These are phyloP conservation scores for Colletotrichum sp. DNA, from an alignment of 2,329 filamentous ascomycete genomes.

Conservation along the genomic window DNA sequence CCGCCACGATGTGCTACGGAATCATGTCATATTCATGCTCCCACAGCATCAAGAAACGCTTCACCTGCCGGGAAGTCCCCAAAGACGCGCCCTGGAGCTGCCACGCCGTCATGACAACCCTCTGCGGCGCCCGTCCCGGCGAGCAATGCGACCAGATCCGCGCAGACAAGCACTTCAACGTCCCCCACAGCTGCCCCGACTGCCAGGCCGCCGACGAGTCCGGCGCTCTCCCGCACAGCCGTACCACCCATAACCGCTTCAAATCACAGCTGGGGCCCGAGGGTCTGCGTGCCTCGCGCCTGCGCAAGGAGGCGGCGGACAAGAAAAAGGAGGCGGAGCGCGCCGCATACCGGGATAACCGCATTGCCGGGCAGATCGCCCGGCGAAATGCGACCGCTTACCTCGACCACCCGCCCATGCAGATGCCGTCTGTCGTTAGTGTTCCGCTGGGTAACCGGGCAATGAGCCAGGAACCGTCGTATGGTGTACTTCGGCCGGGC, in stretches of 20 bases:
- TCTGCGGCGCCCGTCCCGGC: constrained; percentile 6
- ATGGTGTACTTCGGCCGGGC: not conserved
- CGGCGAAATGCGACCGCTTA: not conserved
- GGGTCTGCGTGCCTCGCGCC: not conserved
- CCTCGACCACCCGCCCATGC: not conserved
- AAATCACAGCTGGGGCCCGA: not conserved
- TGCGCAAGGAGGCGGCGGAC: not conserved
- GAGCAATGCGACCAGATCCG: constrained; percentile 2
- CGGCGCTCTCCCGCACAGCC: not conserved
- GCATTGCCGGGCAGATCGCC: not conserved
- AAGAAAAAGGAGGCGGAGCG: not conserved
- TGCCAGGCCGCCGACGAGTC: not conserved
- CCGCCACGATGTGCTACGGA: constrained; percentile 19
- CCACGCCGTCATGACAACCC: not conserved
- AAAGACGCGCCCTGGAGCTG: not conserved
- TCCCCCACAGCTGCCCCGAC: not conserved
- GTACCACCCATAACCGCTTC: not conserved
- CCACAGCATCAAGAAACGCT: not conserved
- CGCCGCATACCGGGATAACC: not conserved
- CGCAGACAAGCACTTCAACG: not conserved
- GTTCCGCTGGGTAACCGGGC: not conserved
- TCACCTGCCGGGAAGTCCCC: constrained; percentile 3
- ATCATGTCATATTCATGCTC: not conserved
- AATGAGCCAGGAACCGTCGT: not conserved
- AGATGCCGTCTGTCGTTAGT: not conserved